Conservation (phyloP, 345 rosid genomes). For the Eucalyptus globulus region DNA sequence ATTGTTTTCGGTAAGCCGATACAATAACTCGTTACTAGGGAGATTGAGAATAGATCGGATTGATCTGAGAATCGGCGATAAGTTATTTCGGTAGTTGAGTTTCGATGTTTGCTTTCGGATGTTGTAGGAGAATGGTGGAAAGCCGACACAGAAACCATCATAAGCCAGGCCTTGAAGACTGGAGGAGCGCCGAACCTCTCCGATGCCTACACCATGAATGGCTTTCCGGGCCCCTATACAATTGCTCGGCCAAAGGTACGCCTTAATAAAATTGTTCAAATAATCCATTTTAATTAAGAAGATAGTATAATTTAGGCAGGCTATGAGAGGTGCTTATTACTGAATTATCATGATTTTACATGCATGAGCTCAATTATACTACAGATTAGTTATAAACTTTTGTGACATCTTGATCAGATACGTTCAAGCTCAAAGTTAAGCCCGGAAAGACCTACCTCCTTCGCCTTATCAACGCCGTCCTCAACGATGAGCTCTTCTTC, state of each 20-base stretch:
- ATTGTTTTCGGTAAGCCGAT: constrained; percentile 23
- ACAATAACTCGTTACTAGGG: not conserved
- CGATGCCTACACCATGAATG: constrained; percentile 45
- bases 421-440: constrained; percentile 39
- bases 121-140: constrained; percentile 53
- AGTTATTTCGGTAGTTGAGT: not conserved
- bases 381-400: not conserved
- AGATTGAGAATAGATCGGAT: not conserved
- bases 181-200: constrained; percentile 44
- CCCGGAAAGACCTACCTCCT: constrained; percentile 38
- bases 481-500: constrained; percentile 69
- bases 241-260: constrained; percentile 28
- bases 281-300: not conserved
- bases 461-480: constrained; percentile 33
- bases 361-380: not conserved
- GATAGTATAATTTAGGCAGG: not conserved
- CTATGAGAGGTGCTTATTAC: not conserved
- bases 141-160: constrained; percentile 25
- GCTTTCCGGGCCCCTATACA: constrained; percentile 30
- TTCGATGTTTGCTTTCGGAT: not conserved
- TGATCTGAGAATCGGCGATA: not conserved
- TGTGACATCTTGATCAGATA: constrained; percentile 12
- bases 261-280: not conserved
- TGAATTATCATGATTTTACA: not conserved
- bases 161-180: constrained; percentile 31